Base-by-base conservation (phyloP, 2,329 filamentous ascomycete genomes). In the Lachnellula suecica region DNA sequence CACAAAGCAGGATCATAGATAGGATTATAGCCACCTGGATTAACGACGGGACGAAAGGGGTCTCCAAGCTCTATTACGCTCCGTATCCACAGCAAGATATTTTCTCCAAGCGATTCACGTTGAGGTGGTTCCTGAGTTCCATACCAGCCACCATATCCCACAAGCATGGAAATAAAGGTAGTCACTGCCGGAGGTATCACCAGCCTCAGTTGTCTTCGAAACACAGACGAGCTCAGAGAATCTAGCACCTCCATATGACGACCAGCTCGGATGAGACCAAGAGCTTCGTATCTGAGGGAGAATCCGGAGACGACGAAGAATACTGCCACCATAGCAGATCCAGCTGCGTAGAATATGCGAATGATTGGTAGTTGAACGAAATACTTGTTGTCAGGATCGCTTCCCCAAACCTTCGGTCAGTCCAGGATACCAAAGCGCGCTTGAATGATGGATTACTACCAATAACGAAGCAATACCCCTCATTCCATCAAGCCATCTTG, bases 301-400 rank as follows among this genome's bases (percentile, higher is more conserved):
- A 75, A 76, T 20, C 75, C 74, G 2, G 74, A 77, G 25, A 78
- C 71, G 56, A 76, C 68, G 61, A 77, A 78, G 64, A 78, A 77
- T 47, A 77, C 68, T 57, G 74, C 70, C 4, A 77, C 74, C 71
- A 74, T 73, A 22, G 73, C 69, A 8, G 68, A 68, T 11, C 74
- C 74, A 17, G 40, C n/a, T 17, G 69, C 70, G 59, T 70, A 74
- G 15, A 74, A 48, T 25, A 75, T 59, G 29, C 72, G 68, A 2
- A 74, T 22, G 47, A 72, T 69, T 1, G 74, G 75, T 8, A 75
- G 34, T n/a, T 58, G 55, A 8, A 58, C 23, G 19, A 57, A 42
- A n/a, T 40, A 34, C 24, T 42, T 47, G 37, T 43, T 46, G 13
- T 47, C 20, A 10, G 46, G 23, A 34, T 35, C 42, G 31, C 47